Evolutionary conservation across 768 basidiomycete species (phyloP), one percentile per base, ranked within the genome.

Genomic region (Lactarius quietus): DNA sequence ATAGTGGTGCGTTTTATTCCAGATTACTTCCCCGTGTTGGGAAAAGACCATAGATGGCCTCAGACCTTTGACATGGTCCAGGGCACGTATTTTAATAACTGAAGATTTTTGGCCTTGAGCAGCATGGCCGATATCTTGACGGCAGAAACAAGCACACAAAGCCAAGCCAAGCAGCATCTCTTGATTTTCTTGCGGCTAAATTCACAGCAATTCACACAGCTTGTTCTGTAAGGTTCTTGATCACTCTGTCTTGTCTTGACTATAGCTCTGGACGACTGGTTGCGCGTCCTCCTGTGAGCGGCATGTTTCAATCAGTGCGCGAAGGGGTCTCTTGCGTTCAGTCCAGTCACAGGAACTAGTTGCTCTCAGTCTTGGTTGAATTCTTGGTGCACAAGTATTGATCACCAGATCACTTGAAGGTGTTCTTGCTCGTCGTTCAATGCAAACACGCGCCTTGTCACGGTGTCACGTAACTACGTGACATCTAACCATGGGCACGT

Each of bases 181-280:
- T 62, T 53, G 57, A 4, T 28, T 43, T 26, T 62, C 61, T 66
- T 66, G 65, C 48, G 41, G 41, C 51, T 43, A n/a, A 51, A 41
- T 62, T 62, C 51, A 62, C 48, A 43, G 65, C 31, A 54, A 62
- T 62, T 66, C 65, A 62, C 65, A 59, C 65, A 35, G 23, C 51
- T 23, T 43, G 15, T 31, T 57, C 53, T 52, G 23, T 26, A 62
- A 28, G 52, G 36, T 58, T 66, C 61, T 66, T 66, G 56, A 58
- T 66, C 65, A 66, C 65, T 66, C 65, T 65, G 65, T 43, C 61
- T 48, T 65, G 48, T 36, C 65, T 66, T 66, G 65, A 53, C 61
- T 62, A 43, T 38, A 35, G 33, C 65, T 62, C 57, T 41, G 26
- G 65, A 62, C 61, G 9, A 45, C 57, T 36, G 20, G 9, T 66